Conservation (phyloP, 306 rosid species). For the Lathyrus oleraceus region DNA sequence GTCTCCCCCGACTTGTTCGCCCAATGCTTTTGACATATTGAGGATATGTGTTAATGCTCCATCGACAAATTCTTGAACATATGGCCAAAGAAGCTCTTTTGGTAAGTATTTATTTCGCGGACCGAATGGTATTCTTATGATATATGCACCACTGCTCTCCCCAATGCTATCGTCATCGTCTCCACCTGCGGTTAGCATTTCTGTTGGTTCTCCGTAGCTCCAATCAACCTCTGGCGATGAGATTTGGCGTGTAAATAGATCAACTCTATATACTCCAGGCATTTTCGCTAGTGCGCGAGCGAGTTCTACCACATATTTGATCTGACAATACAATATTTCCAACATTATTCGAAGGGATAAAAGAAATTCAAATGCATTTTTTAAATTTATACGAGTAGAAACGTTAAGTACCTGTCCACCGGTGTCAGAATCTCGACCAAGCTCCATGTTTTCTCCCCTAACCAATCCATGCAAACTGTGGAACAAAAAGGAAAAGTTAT, state of each 20-base stretch:
- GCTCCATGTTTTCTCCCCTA: conserved; percentile 95
- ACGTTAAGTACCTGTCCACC: conserved; percentile 79
- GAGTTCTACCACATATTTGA: conserved; percentile 88
- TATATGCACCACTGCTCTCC: conserved; percentile 92
- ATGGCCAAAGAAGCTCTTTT: conserved; percentile 89
- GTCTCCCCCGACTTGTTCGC: conserved; percentile 82
- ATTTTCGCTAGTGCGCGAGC: conserved; percentile 83
- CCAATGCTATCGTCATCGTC: conserved; percentile 64
- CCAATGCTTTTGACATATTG: conserved; percentile 86
- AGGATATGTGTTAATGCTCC: conserved; percentile 90
- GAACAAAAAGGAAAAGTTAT: conserved; percentile 24
- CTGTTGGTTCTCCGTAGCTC: conserved; percentile 95
- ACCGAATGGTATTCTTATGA: conserved; percentile 83
- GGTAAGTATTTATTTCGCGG: conserved; percentile 79
- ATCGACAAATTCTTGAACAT: conserved; percentile 85
- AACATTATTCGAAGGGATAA: background rate
- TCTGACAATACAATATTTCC: conserved; percentile 46
- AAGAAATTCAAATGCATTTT: background rate
- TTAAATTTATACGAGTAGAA: conserved; percentile 8
- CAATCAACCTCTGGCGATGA: conserved; percentile 82
- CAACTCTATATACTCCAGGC: conserved; percentile 92
- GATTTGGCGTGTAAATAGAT: conserved; percentile 84
- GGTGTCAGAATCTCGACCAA: conserved; percentile 94
- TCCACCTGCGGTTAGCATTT: conserved; percentile 66
- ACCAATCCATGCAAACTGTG: conserved; percentile 63